Evolutionary conservation across 345 rosid species (phyloP), one percentile per base, ranked within the genome.

Genomic region (Aquilaria yunnanensis): DNA sequence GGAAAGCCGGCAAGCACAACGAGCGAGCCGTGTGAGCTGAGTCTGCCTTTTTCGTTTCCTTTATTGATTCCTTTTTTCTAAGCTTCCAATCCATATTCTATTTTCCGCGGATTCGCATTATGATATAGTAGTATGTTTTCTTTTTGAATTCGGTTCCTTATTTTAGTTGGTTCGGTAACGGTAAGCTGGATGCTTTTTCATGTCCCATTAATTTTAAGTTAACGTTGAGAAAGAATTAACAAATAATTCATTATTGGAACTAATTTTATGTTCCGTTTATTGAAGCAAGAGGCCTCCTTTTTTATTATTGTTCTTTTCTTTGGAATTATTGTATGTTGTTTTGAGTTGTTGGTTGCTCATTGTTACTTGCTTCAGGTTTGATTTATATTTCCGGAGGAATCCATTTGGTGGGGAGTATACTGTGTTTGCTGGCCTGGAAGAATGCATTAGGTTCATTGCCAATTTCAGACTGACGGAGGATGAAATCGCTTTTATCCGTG

Each of bases 351-450:
- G 57, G 14, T 41, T 53, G 45, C 8, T 45, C 13, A 54, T 59
- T 46, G 29, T 60, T 12, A 47, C 37, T 2, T 68, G 62, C 57
- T 74, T 41, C 77, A 94, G 99, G 77, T 95, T 91, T 69, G 99
- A 95, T 79, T 67, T 95, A 43, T 95, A 81, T 80, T 91, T 91
- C 65, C 96, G 97, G 67, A 95, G 73, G 89, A 95, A 85, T 69
- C 99, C 98, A 0, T 95, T 95, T 69, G 94, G 94, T 54, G 97
- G 99, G 31, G 99, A 95, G 60, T 95, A 87, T 54, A 89, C 97
- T 0, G 70, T 95, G 31, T 95, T 89, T 80, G 97, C 99, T 53
- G 97, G 99, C 50, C 80, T 95, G 64, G 99, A 91, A 54, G 99
- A 95, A 72, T 95, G 99, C 74, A 81, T 95, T 32, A 83, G 81